A percentile compares a stretch with the other conserved stretches of the same genome.
Conservation (phyloP, 495 filamentous ascomycete species). For the Tuber brumale region DNA sequence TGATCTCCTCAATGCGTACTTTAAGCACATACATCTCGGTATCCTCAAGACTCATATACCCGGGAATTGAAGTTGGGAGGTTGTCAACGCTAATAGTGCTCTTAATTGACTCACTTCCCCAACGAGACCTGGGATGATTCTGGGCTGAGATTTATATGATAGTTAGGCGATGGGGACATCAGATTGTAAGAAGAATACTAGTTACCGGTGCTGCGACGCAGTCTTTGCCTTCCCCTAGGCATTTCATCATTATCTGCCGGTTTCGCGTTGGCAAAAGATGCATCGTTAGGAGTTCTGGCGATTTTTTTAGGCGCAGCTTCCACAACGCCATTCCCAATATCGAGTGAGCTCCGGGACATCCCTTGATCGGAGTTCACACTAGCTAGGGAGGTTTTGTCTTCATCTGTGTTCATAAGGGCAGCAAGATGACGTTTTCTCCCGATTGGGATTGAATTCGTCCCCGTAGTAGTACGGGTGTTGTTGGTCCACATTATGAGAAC, state of each 20-base stretch:
- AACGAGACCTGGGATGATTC: neutral
- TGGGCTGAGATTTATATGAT: neutral
- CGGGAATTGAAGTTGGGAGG: slow-evolving; percentile 42
- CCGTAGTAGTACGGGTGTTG: neutral
- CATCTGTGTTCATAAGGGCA: neutral
- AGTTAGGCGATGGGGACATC: neutral
- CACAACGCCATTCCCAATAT: neutral
- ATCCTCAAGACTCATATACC: slow-evolving; percentile 43
- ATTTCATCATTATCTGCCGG: neutral
- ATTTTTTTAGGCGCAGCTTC: neutral
- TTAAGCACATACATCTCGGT: slow-evolving; percentile 43
- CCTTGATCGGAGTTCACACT: neutral
- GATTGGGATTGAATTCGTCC: neutral
- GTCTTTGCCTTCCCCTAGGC: neutral
- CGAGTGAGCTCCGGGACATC: neutral
- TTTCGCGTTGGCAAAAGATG: neutral
- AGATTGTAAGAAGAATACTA: neutral
- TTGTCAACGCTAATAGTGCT: neutral
- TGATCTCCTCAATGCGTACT: slow-evolving; percentile 44
- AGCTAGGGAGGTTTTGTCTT: neutral
- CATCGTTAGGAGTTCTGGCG: neutral
- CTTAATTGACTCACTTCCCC: neutral
- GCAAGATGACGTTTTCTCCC: neutral
- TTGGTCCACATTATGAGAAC: neutral
- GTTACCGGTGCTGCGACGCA: neutral